phyloP scores from a whole-genome alignment of 202 grass and related monocot species.

The Digitaria exilis region DNA sequence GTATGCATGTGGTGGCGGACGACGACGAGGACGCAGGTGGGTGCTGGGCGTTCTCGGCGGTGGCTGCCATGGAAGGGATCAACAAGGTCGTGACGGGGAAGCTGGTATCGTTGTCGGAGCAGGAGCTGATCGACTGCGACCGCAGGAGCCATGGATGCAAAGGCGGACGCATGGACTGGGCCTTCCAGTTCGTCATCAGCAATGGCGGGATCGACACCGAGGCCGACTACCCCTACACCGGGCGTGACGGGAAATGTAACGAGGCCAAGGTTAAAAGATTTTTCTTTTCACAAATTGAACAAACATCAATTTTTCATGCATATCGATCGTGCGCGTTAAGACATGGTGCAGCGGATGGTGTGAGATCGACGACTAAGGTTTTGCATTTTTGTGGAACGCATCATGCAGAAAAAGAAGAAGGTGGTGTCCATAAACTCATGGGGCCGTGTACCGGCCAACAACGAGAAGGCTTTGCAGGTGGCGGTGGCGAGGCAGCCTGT shows the following conservation, averaged over 20 bases:
- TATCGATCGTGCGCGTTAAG: no score
- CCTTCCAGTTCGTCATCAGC: constrained; percentile 6
- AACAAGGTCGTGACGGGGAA: not conserved
- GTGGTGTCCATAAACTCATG: not conserved
- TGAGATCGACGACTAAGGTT: no score
- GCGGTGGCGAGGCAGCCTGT: constrained; percentile 7
- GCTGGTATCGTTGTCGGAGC: constrained; percentile 9
- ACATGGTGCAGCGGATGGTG: no score
- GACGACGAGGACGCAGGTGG: not conserved
- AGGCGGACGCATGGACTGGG: not conserved
- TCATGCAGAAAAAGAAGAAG: not conserved
- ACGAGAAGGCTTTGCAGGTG: not conserved
- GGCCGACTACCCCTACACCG: not conserved
- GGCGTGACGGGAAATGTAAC: not conserved
- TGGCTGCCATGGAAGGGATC: constrained; percentile 18
- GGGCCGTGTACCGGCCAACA: not conserved
- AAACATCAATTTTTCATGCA: no score
- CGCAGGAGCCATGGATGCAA: not conserved
- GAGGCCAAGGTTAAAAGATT: not conserved
- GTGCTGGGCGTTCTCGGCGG: constrained; percentile 20
- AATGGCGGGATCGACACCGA: constrained; percentile 8
- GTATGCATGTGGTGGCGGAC: no score
- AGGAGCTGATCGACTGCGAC: constrained; percentile 24
- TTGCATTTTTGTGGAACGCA: not conserved
- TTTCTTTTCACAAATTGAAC: no score